Base-by-base conservation (phyloP, 805 yeast species). In the Ogataea methylovora region DNA sequence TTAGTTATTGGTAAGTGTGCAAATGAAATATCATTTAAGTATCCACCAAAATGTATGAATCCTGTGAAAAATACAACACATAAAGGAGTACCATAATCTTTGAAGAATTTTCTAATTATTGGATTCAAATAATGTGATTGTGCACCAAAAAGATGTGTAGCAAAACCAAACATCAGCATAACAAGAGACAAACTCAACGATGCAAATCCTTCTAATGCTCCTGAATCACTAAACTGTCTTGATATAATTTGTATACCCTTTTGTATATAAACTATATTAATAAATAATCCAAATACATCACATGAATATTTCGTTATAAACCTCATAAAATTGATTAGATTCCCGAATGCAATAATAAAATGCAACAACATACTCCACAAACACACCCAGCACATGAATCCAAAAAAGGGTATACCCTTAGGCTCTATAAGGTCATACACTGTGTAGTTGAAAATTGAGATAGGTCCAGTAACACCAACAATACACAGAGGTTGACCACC, bases 391-490 rank as follows among this genome's bases (percentile, higher is more conserved):
- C 90, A 80, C 95, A 92, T 88, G 55, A 90, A 90, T 13, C 88
- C 86, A 59, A 90, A 87, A 53, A 73, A 87, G 2, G 58, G 55
- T 1, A 70, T 61, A 8, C 67, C 69, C 39, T 69, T 52, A 0
- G 84, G 79, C 16, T 52, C 59, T 24, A 84, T 69, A 32, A 84
- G 67, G 39, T 80, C 81, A 51, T 79, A 84, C 1, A 92, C 88
- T 0, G 97, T 92, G 49, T 86, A 87, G 50, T 84, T 84, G 68
- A 92, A 90, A 40, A 90, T 88, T 2, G 94, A 63, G 12, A 92
- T 80, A 0, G 98, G 98, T 0, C 97, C 98, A 0, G 97, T 92
- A 5, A 90, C 97, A 4, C 98, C 98, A 8, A 92, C 97, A 18
- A 90, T 84, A 48, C 95, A 84, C 19, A 92, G 58, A 0, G 98